Evolutionary conservation across 768 basidiomycete genomes (phyloP), one percentile per base, ranked within the genome.

Genomic region (Panaeolus papilionaceus): DNA sequence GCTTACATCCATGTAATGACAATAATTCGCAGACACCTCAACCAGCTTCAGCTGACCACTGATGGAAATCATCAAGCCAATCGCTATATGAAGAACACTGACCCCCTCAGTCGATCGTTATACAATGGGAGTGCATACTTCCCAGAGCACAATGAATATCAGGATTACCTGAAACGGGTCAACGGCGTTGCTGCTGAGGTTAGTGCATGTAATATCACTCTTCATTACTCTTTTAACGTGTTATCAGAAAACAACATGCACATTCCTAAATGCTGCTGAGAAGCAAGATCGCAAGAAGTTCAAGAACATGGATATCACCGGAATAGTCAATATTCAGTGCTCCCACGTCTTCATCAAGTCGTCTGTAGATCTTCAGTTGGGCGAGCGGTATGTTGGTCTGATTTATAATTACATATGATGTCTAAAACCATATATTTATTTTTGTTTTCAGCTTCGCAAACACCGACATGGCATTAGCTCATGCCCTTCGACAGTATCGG

Each of bases 381-480:
- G 77, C 0, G 78, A 79, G 70, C 39, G 54, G 78, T 78, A 66
- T 7, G 67, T 63, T n/a, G n/a, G n/a, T n/a, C n/a, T n/a, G n/a
- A n/a, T n/a, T n/a, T n/a, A n/a, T n/a, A n/a, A n/a, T n/a, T n/a
- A n/a, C n/a, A n/a, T n/a, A n/a, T n/a, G n/a, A n/a, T n/a, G n/a
- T n/a, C n/a, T n/a, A n/a, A n/a, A n/a, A n/a, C n/a, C n/a, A n/a
- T n/a, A n/a, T n/a, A n/a, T n/a, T n/a, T n/a, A n/a, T n/a, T n/a
- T n/a, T n/a, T n/a, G n/a, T n/a, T n/a, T n/a, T n/a, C n/a, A n/a
- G n/a, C n/a, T n/a, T n/a, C n/a, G n/a, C n/a, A n/a, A n/a, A n/a
- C 18, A 66, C 66, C 0, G 72, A 77, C 47, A 76, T 71, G 63
- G 73, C 71, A 2, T 61, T 76, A 4, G 67, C 68, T 1, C 67